Base-by-base conservation (phyloP, 257 asterid species). In the Marsdenia floribunda region DNA sequence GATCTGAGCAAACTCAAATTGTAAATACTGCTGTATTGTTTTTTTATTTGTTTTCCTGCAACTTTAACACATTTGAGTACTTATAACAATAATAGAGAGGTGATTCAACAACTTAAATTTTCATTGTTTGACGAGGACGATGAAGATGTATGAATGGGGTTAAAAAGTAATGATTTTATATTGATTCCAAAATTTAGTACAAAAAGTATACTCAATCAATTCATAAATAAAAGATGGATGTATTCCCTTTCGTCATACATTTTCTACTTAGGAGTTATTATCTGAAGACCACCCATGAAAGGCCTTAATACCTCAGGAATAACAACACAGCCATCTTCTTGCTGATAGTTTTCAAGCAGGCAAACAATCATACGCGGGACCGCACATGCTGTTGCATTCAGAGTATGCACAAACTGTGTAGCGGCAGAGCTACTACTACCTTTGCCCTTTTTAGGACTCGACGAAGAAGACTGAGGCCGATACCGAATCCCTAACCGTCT, bases 301-400 rank as follows among this genome's bases (percentile, higher is more conserved):
- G 98, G 94, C 89, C 96, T 88, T 49, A 92, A 73, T 2, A 89
- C 83, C 78, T 90, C 92, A 0, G 99, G 99, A 68, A 95, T 76
- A 46, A 90, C 73, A 54, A 92, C 88, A 55, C 93, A 84, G 38
- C 98, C 99, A 82, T 95, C 97, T 79, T 95, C 98, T 81, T 95
- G 98, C 81, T 95, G 98, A 83, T 86, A 90, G 79, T 92, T 95
- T 77, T 95, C 99, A 35, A 95, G 97, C 91, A 95, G 81, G 87
- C 96, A 92, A 0, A 95, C 81, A n/a, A 95, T 88, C 99, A 95
- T 95, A 72, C 98, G 80, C 0, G 99, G 99, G 82, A 95, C 93
- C 4, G 98, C 99, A 75, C 99, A 95, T 0, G 98, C 97, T 72
- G 99, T 95, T 35, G 98, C 99, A 53, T 95, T 95, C 24, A 95